phyloP scores from a whole-genome alignment of 192 early-diverging fungal species.

The Pecoramyces ruminantium region DNA sequence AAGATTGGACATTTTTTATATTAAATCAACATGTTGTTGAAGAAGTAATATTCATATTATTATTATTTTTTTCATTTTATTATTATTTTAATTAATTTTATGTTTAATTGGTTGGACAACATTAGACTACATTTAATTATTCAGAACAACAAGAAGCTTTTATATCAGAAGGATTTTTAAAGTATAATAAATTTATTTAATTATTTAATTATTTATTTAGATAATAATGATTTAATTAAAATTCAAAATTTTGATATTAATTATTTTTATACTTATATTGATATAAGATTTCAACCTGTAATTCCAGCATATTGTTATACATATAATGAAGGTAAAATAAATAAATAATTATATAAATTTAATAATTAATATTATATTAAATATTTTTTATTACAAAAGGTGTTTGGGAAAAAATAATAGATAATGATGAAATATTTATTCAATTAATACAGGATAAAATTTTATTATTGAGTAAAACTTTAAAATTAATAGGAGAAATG shows the following conservation, averaged over 20 bases:
- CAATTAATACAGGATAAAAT: neutral
- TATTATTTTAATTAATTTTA: too few relatives aligned
- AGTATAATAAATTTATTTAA: neutral
- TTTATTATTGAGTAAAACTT: neutral
- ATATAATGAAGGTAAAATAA: neutral
- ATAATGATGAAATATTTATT: neutral
- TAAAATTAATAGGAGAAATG: neutral
- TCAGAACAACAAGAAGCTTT: neutral
- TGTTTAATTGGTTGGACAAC: too few relatives aligned
- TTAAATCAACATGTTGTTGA: constrained; percentile 49
- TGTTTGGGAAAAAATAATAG: neutral
- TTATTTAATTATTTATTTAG: too few relatives aligned
- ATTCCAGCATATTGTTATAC: neutral
- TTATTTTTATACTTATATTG: too few relatives aligned
- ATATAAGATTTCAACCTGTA: neutral
- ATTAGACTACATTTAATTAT: neutral
- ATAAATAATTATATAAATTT: neutral
- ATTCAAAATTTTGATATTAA: too few relatives aligned
- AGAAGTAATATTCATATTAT: neutral
- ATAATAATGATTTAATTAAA: too few relatives aligned
- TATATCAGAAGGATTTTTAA: neutral
- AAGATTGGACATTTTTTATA: constrained; percentile 90
- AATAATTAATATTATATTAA: too few relatives aligned
- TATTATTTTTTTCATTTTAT: too few relatives aligned
- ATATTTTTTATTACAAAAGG: neutral